Evolutionary conservation across 2,329 filamentous ascomycete genomes (phyloP), one percentile per base, ranked within the genome.

Genomic region (Fusarium keratoplasticum): DNA sequence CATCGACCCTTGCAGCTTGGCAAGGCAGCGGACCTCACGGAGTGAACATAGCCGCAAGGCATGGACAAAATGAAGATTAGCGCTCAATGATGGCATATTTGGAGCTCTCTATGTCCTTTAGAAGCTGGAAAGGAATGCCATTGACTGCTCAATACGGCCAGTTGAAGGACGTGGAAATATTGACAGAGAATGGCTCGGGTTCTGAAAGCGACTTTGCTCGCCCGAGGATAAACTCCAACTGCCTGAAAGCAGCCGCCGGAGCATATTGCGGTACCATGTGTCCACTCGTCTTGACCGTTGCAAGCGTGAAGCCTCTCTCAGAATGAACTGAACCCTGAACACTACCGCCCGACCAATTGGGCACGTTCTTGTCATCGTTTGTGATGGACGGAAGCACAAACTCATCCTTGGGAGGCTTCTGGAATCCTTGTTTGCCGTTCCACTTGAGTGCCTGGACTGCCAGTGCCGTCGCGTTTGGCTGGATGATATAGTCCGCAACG

Each of bases 381-480:
- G 89, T 91, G 6, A 47, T 4, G 3, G 36, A 27, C 8, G 65
- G 44, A 22, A 94, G 78, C 94, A 91, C 3, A 91, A 89, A 61
- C 11, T 69, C 61, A 10, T 90, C 87, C 2, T 80, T 80, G 0
- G 93, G 94, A 1, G 83, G 81, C 2, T 81, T 79, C 72, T 91
- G 88, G 85, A 96, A 95, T 0, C 94, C 94, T 61, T 93, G 89
- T 50, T 86, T 80, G 6, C 93, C 93, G 66, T 90, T 89, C 90
- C 91, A 96, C 0, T 93, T 95, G 91, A 95, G 94, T 84, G 95
- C 95, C 79, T 96, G 93, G 67, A 95, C 91, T 1, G 88, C 88
- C 8, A 94, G 84, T 2, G 96, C 85, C 0, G 93, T 93, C 18
- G 93, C 93, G 80, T 93, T 93, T 77, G 87, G 85, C 27, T 92